phyloP scores from a whole-genome alignment of 192 early-diverging fungal species.

The Podila epicladia region DNA sequence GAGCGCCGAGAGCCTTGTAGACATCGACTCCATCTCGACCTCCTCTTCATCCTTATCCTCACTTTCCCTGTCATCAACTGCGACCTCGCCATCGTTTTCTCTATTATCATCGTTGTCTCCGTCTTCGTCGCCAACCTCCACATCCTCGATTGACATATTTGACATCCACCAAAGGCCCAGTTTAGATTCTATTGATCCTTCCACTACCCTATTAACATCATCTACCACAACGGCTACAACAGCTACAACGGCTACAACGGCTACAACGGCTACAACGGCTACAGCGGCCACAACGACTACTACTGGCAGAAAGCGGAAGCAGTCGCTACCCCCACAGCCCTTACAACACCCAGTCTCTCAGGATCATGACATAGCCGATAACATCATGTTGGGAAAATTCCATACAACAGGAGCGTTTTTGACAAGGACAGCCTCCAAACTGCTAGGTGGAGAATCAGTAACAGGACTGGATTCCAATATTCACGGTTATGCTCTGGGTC shows the following conservation, averaged over 20 bases:
- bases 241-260: neutral
- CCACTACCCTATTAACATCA: too few species aligned
- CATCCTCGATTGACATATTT: neutral
- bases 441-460: conserved; percentile 43
- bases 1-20: neutral
- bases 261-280: too few species aligned
- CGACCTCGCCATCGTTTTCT: neutral
- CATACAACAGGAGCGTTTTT: conserved; percentile 63
- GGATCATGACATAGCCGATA: neutral
- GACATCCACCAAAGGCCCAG: too few species aligned
- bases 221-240: neutral
- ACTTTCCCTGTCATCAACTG: too few species aligned
- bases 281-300: neutral
- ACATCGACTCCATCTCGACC: neutral
- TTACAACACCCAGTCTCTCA: neutral
- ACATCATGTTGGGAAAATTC: conserved; percentile 9
- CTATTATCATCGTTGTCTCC: neutral
- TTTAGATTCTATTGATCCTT: too few species aligned
- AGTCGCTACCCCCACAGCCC: neutral
- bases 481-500: conserved; percentile 54
- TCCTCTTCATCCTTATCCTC: neutral
- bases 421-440: conserved; percentile 54
- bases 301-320: neutral
- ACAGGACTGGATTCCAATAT: conserved; percentile 57
- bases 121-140: neutral